These are phyloP conservation scores for Heimioporus sp. DNA, from an alignment of 768 basidiomycete species.

Conservation along the genomic window DNA sequence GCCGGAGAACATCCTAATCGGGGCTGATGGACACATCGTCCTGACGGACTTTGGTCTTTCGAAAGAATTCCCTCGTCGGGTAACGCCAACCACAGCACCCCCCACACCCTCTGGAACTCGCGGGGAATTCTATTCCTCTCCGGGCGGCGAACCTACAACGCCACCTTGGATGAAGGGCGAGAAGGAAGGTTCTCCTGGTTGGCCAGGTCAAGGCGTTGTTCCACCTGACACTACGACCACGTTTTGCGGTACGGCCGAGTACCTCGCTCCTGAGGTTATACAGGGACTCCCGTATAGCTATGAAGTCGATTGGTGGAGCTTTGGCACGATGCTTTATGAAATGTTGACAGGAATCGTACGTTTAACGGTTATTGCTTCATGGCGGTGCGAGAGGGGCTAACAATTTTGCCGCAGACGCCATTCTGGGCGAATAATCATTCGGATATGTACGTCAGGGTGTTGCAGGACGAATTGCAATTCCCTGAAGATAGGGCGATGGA, in stretches of 20 bases:
- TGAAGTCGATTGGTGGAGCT: constrained; percentile 98
- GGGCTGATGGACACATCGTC: constrained; percentile 92
- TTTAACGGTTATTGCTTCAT: constrained; percentile 2
- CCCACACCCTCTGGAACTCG: constrained; percentile 54
- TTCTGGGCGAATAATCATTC: constrained; percentile 92
- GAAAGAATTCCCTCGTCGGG: constrained; percentile 78
- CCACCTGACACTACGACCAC: constrained; percentile 71
- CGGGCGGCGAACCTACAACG: constrained; percentile 40
- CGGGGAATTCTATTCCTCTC: constrained; percentile 54
- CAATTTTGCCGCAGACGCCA: constrained; percentile 58
- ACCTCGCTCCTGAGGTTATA: constrained; percentile 95
- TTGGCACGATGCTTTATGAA: constrained; percentile 97
- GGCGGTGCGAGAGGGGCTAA: constrained; percentile 16
- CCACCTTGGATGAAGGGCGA: constrained; percentile 80
- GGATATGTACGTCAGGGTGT: constrained; percentile 91
- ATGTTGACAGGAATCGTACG: constrained; percentile 93
- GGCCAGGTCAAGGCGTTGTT: constrained; percentile 53
- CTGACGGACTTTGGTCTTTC: constrained; percentile 96
- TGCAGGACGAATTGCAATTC: constrained; percentile 88
- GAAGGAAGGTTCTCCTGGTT: constrained; percentile 52
- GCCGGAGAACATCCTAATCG: constrained; percentile 95
- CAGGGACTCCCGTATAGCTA: constrained; percentile 88
- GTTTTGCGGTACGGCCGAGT: constrained; percentile 96
- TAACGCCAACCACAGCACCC: constrained; percentile 45
- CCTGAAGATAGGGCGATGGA: constrained; percentile 92